Percentiles rank a stretch among this genome's conserved stretches.
These are phyloP conservation scores for Polytrichum commune DNA, from an alignment of 225 moss, liverwort and hornwort species.

Conservation along the genomic window DNA sequence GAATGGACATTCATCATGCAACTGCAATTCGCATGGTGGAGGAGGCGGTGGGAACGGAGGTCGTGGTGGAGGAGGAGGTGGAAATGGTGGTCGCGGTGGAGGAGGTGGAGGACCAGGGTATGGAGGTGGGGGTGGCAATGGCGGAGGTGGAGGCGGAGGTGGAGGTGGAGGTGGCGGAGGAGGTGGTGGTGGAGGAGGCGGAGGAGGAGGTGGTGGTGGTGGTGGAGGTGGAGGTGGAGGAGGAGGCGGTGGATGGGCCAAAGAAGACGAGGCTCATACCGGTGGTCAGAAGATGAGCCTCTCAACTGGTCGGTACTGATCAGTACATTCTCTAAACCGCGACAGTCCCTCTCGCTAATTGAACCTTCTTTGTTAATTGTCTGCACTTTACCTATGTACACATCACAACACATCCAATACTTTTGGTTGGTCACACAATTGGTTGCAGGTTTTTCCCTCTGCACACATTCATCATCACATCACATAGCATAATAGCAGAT, in stretches of 20 bases:
- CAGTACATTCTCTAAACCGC: background rate
- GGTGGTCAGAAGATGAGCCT: constrained; percentile 25
- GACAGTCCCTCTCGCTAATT: background rate
- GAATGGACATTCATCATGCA: constrained; percentile 12
- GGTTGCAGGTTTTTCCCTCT: background rate
- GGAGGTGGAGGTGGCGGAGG: rapidly evolving
- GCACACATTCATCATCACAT: background rate
- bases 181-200: rapidly evolving
- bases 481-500: no score
- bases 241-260: constrained; percentile 18
- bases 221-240: no score
- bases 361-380: no score
- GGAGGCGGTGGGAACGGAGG: background rate
- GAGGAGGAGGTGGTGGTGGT: background rate
- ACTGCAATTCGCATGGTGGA: constrained; percentile 35
- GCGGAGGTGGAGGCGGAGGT: rapidly evolving
- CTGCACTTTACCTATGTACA: no score
- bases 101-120: background rate
- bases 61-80: constrained; percentile 8
- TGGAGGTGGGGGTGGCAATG: rapidly evolving
- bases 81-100: background rate
- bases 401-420: background rate
- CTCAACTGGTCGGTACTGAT: constrained; percentile 10
- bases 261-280: constrained; percentile 1
- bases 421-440: no score